Conservation (phyloP, 2,329 filamentous ascomycete species). For the Pyrenochaeta sp. region DNA sequence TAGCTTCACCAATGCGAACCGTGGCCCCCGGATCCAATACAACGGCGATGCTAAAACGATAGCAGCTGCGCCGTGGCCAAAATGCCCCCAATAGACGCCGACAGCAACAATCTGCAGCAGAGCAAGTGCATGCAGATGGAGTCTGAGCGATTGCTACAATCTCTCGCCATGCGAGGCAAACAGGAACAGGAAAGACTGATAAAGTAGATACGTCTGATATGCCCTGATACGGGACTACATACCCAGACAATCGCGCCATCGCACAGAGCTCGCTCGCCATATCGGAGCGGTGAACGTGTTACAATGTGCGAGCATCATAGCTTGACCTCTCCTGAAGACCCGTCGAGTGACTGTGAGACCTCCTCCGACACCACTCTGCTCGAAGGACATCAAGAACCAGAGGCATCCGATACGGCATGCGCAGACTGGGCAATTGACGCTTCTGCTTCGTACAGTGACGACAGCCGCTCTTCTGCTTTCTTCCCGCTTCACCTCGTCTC, state of each 20-base stretch:
- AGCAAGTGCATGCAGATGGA: not conserved
- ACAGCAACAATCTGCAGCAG: not conserved
- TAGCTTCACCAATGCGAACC: slow-evolving; percentile 6
- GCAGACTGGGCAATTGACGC: slow-evolving; percentile 4
- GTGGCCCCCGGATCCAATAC: slow-evolving; percentile 7
- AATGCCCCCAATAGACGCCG: slow-evolving; percentile 7
- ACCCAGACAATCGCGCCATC: slow-evolving; percentile 16
- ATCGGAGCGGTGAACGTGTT: slow-evolving; percentile 24
- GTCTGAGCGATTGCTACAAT: not conserved
- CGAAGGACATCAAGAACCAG: slow-evolving; percentile 9
- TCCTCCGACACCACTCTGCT: slow-evolving; percentile 23
- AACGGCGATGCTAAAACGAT: slow-evolving; percentile 4
- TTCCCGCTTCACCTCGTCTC: slow-evolving; percentile 36
- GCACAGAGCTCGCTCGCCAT: slow-evolving; percentile 29
- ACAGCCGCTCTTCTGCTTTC: slow-evolving; percentile 7
- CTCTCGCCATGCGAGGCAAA: slow-evolving; percentile 5
- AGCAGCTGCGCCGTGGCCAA: slow-evolving; percentile 5
- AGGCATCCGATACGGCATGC: slow-evolving; percentile 3
- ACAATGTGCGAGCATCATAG: slow-evolving; percentile 25
- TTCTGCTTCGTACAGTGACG: slow-evolving; percentile 2
- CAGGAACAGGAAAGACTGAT: slow-evolving; percentile 6
- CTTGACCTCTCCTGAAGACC: slow-evolving; percentile 13
- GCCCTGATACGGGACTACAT: not conserved
- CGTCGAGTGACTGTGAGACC: slow-evolving; percentile 20
- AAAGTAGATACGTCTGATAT: slow-evolving; percentile 3